These are phyloP conservation scores for Laburnicola sp. DNA, from an alignment of 2,329 filamentous ascomycete species.

Conservation along the genomic window DNA sequence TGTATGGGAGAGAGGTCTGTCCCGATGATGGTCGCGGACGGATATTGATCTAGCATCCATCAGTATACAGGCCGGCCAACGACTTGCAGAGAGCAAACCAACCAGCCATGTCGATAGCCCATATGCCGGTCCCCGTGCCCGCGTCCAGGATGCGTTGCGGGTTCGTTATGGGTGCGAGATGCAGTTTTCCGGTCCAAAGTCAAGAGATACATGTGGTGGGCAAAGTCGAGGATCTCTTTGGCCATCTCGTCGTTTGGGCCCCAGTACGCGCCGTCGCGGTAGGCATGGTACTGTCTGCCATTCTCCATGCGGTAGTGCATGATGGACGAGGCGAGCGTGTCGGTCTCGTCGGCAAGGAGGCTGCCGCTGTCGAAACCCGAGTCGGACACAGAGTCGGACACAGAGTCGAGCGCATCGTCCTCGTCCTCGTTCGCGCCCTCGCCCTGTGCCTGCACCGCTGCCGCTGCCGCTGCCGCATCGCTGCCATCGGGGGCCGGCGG, in stretches of 20 bases:
- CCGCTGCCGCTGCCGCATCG: neutral
- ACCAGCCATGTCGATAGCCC: slow-evolving; percentile 40
- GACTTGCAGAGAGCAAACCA: neutral
- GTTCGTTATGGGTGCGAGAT: slow-evolving; percentile 38
- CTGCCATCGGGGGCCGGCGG: neutral
- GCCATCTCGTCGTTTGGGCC: slow-evolving; percentile 51
- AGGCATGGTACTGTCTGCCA: slow-evolving; percentile 43
- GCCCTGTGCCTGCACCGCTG: neutral
- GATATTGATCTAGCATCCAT: slow-evolving; percentile 29
- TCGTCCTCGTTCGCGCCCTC: neutral
- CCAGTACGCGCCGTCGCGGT: slow-evolving; percentile 44
- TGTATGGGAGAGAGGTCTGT: slow-evolving; percentile 56
- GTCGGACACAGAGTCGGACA: slow-evolving; percentile 29
- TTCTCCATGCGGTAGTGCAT: slow-evolving; percentile 44
- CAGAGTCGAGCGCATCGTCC: slow-evolving; percentile 5
- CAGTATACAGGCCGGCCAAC: neutral
- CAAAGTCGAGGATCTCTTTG: slow-evolving; percentile 51
- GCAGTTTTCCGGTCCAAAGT: slow-evolving; percentile 40
- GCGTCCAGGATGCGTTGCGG: slow-evolving; percentile 39
- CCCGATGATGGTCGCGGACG: slow-evolving; percentile 43
- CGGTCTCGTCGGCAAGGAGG: slow-evolving; percentile 40
- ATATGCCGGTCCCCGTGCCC: slow-evolving; percentile 44
- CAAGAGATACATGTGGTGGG: slow-evolving; percentile 45
- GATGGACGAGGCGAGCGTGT: slow-evolving; percentile 42
- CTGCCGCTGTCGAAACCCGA: slow-evolving; percentile 44